Conservation (phyloP, 2,329 filamentous ascomycete genomes). For the Clarireedia homoeocarpa region DNA sequence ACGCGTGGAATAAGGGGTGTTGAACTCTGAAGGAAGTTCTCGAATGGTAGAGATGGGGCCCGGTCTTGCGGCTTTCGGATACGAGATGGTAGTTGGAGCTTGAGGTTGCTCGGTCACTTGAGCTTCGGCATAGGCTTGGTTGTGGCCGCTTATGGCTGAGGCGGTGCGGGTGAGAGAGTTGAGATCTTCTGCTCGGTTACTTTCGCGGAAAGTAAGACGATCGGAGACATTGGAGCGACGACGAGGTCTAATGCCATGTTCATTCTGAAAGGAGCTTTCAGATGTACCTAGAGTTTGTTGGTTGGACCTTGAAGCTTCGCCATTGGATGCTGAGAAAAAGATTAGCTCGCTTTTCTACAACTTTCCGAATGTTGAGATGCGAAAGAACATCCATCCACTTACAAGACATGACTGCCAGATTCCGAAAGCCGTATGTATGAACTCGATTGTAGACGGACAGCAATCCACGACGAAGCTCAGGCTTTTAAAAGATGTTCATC, state of each 20-base stretch:
- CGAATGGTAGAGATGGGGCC: conserved; percentile 8
- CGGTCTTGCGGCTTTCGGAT: conserved; percentile 1
- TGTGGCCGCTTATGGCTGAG: neutral
- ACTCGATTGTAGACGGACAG: neutral
- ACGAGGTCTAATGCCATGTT: neutral
- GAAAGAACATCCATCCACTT: neutral
- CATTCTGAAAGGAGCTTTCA: neutral
- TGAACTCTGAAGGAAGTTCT: conserved; percentile 10
- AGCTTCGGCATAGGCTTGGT: neutral
- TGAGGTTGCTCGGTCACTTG: neutral
- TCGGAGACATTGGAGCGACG: conserved; percentile 6
- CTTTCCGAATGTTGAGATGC: neutral
- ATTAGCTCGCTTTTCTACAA: neutral
- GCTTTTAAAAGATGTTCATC: neutral
- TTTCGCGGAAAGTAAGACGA: conserved; percentile 1
- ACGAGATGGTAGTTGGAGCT: neutral
- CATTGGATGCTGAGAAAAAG: neutral
- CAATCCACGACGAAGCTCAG: neutral
- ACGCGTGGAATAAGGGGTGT: conserved; percentile 10
- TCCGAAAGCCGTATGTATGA: neutral
- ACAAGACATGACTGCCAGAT: neutral
- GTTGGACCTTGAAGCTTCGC: neutral
- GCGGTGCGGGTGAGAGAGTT: neutral
- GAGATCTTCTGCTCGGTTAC: conserved; percentile 1
- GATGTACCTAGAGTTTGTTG: neutral